These are phyloP conservation scores for Torulaspora microellipsoides DNA, from an alignment of 805 yeast genomes.

Conservation along the genomic window DNA sequence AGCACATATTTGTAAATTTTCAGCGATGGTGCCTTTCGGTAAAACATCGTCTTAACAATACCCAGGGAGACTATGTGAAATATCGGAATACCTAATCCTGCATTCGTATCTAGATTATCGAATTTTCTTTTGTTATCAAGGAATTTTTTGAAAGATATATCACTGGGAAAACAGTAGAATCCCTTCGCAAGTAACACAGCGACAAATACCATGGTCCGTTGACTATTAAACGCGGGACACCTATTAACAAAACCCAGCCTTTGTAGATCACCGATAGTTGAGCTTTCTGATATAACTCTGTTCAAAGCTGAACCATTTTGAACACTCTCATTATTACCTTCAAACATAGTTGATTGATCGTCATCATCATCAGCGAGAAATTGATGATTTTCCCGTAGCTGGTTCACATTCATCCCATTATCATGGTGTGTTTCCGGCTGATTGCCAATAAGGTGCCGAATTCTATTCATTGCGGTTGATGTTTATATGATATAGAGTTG, in stretches of 20 bases:
- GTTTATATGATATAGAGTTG: too few relatives aligned
- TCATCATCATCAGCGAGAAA: constrained; percentile 7
- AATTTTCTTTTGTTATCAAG: constrained; percentile 28
- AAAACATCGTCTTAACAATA: constrained; percentile 30
- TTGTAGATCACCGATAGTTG: constrained; percentile 30
- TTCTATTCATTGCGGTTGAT: constrained; percentile 9
- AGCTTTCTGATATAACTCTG: constrained; percentile 24
- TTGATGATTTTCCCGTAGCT: constrained; percentile 1
- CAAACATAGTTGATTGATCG: constrained; percentile 19
- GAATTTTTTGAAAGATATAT: constrained; percentile 28
- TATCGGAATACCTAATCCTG: constrained; percentile 35
- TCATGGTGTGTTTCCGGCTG: not conserved
- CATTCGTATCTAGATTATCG: constrained; percentile 16
- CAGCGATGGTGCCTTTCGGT: constrained; percentile 27
- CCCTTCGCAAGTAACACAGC: constrained; percentile 37
- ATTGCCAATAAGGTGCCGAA: constrained; percentile 10
- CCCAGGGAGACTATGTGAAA: constrained; percentile 33
- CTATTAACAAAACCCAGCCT: constrained; percentile 30
- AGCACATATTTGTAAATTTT: constrained; percentile 30
- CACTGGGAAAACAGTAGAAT: constrained; percentile 37
- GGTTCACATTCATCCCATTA: not conserved
- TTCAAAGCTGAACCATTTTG: constrained; percentile 18
- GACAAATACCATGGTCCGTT: constrained; percentile 33
- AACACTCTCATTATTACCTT: constrained; percentile 6
- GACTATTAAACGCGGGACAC: constrained; percentile 24